Evolutionary conservation across 2,329 filamentous ascomycete genomes (phyloP).

Genomic region (Colletotrichum sp.): DNA sequence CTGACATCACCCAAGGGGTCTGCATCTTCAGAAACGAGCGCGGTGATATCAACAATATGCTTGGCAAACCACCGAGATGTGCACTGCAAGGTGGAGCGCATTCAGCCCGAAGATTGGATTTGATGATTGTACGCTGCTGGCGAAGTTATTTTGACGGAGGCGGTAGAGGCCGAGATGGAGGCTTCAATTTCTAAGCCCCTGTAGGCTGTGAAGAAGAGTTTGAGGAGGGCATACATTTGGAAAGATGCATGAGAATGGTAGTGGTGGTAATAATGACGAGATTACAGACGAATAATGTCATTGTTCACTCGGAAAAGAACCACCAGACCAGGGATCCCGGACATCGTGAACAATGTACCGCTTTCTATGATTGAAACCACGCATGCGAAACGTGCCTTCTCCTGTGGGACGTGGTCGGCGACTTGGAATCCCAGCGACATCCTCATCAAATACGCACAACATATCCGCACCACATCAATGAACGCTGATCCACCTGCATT

Average conservation of each 20-base stretch:
- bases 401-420: background rate
- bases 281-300: background rate
- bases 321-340: background rate
- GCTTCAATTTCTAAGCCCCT: background rate
- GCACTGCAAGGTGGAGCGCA: background rate
- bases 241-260: background rate
- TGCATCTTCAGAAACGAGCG: background rate
- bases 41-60: background rate
- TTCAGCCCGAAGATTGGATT: background rate
- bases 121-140: background rate
- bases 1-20: background rate
- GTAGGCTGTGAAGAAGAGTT: background rate
- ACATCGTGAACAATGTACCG: background rate
- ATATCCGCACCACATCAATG: background rate
- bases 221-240: background rate
- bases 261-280: background rate
- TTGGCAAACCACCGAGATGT: background rate
- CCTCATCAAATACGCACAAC: background rate
- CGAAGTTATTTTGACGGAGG: background rate
- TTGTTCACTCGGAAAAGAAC: background rate
- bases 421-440: background rate
- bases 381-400: background rate
- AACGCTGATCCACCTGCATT: background rate
- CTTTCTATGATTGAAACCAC: background rate
- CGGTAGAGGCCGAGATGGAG: background rate